Conservation (phyloP, 164 flowering plant genomes). For the Paratinospora sagittata region DNA sequence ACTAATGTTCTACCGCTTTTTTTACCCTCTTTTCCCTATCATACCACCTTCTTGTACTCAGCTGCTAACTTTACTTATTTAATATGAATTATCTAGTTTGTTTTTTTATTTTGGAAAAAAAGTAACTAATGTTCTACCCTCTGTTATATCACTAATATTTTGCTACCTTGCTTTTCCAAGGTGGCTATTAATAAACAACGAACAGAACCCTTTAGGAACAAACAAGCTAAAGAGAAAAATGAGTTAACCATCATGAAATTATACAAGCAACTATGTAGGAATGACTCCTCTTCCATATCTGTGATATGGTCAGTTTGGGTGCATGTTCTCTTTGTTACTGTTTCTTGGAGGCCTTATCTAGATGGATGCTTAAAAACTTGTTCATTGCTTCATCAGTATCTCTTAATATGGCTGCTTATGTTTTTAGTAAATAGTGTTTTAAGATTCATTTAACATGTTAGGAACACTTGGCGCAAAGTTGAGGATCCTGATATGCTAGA, state of each 20-base stretch:
- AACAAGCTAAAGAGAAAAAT: too few species aligned
- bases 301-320: not conserved
- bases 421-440: not conserved
- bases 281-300: not conserved
- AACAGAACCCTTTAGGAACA: too few species aligned
- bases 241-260: too few species aligned
- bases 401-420: not conserved
- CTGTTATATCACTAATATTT: not conserved
- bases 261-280: not conserved
- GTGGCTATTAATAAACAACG: not conserved
- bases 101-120: not conserved
- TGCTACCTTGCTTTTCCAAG: not conserved
- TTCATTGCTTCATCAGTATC: not conserved
- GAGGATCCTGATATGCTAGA: slow-evolving; percentile 49
- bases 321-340: not conserved
- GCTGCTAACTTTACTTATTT: too few species aligned
- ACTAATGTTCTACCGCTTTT: too few species aligned
- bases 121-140: not conserved
- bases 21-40: too few species aligned
- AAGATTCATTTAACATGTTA: slow-evolving; percentile 21
- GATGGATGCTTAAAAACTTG: not conserved
- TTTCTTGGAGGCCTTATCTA: not conserved
- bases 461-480: slow-evolving; percentile 83
- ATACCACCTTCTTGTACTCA: too few species aligned
- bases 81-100: too few species aligned